Evolutionary conservation across 2,329 filamentous ascomycete species (phyloP), one percentile per base, ranked within the genome.

Genomic region (Nannizziopsis arthrosporioides): DNA sequence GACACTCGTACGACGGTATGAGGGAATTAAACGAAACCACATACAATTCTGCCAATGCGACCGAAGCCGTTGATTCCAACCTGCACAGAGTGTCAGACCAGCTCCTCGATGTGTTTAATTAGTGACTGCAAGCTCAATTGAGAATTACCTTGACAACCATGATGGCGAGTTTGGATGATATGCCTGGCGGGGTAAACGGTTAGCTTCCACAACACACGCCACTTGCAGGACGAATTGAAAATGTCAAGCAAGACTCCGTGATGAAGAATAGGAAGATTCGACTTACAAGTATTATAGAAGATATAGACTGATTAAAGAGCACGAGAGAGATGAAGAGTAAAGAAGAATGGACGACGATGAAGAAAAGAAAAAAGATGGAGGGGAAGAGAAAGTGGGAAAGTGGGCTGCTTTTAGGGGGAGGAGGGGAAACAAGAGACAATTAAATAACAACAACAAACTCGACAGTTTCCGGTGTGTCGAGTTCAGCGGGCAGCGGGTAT

Each of bases 51-150:
- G 67, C 92, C 92, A 74, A 98, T 98, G 74, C 92, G 89, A 77
- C 92, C 92, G 79, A 98, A 98, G 73, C 92, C 90, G 84, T 95
- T 96, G 84, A 94, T 95, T 72, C 88, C 88, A 69, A 93, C 86
- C 81, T 93, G 80, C 69, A 76, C 69, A 68, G 67, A 64, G 72
- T 77, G 38, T 40, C 39, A 47, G 39, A 42, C 1, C 18, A 37
- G 18, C n/a, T n/a, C 18, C 40, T 31, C 42, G 22, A 50, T 36
- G 18, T 31, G 14, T 18, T 8, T 34, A 9, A 36, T 30, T 44
- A 9, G 9, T 12, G 14, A n/a, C n/a, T 34, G n/a, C 6, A 17
- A 57, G 57, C 55, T 53, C 22, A 27, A 53, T 56, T 51, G 41
- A 49, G 48, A 54, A 19, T 46, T 54, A 55, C 53, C 53, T 55